phyloP scores from a whole-genome alignment of 495 filamentous ascomycete species.

The Peziza echinospora region DNA sequence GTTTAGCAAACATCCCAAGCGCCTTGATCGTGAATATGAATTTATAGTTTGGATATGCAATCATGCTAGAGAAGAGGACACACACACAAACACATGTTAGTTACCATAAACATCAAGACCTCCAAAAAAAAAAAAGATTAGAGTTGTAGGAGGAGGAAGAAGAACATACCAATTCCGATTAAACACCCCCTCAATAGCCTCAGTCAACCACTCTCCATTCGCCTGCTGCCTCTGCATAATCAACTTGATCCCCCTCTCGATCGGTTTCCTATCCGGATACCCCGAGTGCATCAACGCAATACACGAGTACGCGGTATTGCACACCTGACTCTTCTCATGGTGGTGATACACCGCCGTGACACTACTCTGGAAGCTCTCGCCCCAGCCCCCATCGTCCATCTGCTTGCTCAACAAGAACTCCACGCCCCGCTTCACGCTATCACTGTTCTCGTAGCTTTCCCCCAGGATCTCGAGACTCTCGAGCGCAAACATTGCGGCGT shows the following conservation, averaged over 20 bases:
- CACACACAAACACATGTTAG: background rate
- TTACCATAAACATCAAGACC: background rate
- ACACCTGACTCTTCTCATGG: conserved; percentile 53
- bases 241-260: conserved; percentile 55
- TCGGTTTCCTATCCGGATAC: conserved; percentile 52
- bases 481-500: conserved; percentile 85
- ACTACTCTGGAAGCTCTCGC: conserved; percentile 72
- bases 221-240: conserved; percentile 64
- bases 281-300: conserved; percentile 67
- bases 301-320: conserved; percentile 80
- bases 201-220: conserved; percentile 89
- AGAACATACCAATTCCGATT: conserved; percentile 70
- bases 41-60: conserved; percentile 98
- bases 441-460: conserved; percentile 56
- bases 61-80: conserved; percentile 44
- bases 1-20: conserved; percentile 62
- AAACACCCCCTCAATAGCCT: conserved; percentile 92
- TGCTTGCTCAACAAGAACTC: conserved; percentile 70
- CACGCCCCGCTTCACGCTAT: conserved; percentile 48
- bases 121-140: background rate
- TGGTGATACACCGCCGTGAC: conserved; percentile 37
- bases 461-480: conserved; percentile 65
- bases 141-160: background rate
- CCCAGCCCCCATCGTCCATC: conserved; percentile 81
- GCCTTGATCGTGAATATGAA: conserved; percentile 90